A percentile compares a stretch with the other conserved stretches of the same genome.
These are phyloP conservation scores for Candida sanyiensis DNA, from an alignment of 805 yeast species.

Conservation along the genomic window DNA sequence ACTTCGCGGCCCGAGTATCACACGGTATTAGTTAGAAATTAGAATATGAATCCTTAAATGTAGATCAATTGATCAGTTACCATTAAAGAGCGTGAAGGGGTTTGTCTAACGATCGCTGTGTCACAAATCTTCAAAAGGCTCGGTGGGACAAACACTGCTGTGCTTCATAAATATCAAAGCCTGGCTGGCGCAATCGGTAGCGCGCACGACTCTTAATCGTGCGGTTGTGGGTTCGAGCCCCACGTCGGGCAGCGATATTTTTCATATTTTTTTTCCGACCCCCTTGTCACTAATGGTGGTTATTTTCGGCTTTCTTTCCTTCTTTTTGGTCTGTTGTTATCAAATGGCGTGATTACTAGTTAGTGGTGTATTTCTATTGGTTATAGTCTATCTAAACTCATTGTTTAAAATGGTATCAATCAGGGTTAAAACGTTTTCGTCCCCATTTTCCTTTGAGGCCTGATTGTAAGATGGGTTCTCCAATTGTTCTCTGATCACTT, in stretches of 20 bases:
- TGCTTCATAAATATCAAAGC: no score
- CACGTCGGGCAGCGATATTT: slow-evolving; percentile 27
- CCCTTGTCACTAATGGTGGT: neutral
- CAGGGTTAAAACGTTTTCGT: slow-evolving; percentile 33
- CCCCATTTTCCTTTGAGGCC: slow-evolving; percentile 12
- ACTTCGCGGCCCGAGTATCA: no score
- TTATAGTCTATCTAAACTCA: slow-evolving; percentile 9
- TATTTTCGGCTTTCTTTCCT: no score
- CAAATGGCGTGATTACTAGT: no score
- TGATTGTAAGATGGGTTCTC: slow-evolving; percentile 38
- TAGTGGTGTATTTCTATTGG: neutral
- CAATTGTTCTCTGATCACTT: slow-evolving; percentile 56
- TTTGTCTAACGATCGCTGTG: no score
- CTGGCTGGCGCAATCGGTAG: slow-evolving; percentile 34
- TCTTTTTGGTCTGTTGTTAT: no score
- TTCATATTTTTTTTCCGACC: neutral
- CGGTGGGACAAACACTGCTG: no score
- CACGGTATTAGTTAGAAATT: no score
- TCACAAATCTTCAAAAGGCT: no score
- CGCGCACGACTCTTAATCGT: slow-evolving; percentile 32
- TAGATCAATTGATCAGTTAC: no score
- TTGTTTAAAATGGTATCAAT: slow-evolving; percentile 30
- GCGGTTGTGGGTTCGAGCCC: slow-evolving; percentile 34
- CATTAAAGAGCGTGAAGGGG: no score
- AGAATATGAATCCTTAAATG: no score